Evolutionary conservation across 495 filamentous ascomycete genomes (phyloP), one percentile per base, ranked within the genome.

Genomic region (Cudoniella acicularis): DNA sequence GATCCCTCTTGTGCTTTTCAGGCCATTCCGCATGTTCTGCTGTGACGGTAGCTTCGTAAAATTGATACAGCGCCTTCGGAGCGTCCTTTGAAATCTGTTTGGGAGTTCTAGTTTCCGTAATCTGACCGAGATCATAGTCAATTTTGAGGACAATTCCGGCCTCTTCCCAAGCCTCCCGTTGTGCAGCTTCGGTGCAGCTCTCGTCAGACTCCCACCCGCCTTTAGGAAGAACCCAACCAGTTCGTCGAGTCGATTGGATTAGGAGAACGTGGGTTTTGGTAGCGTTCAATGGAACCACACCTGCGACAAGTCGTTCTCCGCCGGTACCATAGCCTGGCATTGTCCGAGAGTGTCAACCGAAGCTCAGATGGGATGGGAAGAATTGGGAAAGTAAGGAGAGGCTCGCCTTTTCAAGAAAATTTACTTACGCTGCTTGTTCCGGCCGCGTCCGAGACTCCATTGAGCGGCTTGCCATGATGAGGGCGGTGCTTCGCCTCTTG

Each of bases 181-280:
- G 75, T 30, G 79, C 81, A 42, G 79, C 79, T 59, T 80, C 76
- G 50, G 70, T 71, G 57, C 79, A 82, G 59, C 78, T 80, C 75
- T 98, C 94, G 74, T 98, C 94, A 17, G 83, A 87, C 73, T 98
- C 94, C 90, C 95, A 98, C 54, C 94, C 94, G 64, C 94, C 94
- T 71, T 98, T 98, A 54, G 94, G 94, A 55, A 98, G 79, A 41
- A 98, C 93, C 94, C 95, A 98, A 60, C 90, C 90, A 59, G 76
- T 76, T 61, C 92, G 89, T 53, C 90, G 82, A 52, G 88, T 90
- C 46, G 92, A 96, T 73, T 96, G 89, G 66, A 98, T 95, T 71
- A 98, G 80, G 66, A 98, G 79, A 53, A 98, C 94, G 73, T 87
- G 80, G 60, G 82, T 87, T 67, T 86, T 88, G 72, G 90, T 78